Percentiles rank a stretch among this genome's conserved stretches.
Evolutionary conservation across 108 stramenopile species (phyloP).

Genomic region (Cylindrotheca closterium): DNA sequence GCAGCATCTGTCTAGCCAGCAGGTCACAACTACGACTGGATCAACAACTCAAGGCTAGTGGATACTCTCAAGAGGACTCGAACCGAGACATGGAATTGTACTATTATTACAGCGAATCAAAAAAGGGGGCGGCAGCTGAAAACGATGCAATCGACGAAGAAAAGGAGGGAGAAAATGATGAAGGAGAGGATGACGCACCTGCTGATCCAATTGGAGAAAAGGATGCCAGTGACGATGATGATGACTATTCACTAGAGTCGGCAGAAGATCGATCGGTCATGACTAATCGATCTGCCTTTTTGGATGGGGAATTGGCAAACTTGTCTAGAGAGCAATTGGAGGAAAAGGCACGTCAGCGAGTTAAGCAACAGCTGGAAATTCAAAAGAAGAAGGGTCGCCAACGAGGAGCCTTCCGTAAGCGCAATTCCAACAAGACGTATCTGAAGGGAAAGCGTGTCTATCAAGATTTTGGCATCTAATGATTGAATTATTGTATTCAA

Average conservation of each 20-base stretch:
- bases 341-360: constrained; percentile 68
- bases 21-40: constrained; percentile 71
- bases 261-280: constrained; percentile 8
- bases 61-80: constrained; percentile 71
- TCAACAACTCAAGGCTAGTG: constrained; percentile 74
- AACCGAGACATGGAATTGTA: constrained; percentile 72
- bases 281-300: constrained; percentile 7
- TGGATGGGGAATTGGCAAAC: constrained; percentile 11
- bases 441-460: constrained; percentile 82
- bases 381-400: constrained; percentile 57
- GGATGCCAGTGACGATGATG: constrained; percentile 32
- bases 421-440: constrained; percentile 82
- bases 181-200: constrained; percentile 50
- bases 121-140: background rate
- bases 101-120: constrained; percentile 50
- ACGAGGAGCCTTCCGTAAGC: constrained; percentile 74
- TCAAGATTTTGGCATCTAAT: constrained; percentile 40
- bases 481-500: too few relatives aligned
- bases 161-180: constrained; percentile 18
- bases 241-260: constrained; percentile 26
- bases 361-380: constrained; percentile 67
- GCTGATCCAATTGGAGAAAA: constrained; percentile 40
- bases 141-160: constrained; percentile 10
- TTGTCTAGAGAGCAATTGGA: constrained; percentile 52
- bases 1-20: constrained; percentile 31